These are phyloP conservation scores for Yamadazyma diospyri DNA, from an alignment of 1,139 yeast species.

Conservation along the genomic window DNA sequence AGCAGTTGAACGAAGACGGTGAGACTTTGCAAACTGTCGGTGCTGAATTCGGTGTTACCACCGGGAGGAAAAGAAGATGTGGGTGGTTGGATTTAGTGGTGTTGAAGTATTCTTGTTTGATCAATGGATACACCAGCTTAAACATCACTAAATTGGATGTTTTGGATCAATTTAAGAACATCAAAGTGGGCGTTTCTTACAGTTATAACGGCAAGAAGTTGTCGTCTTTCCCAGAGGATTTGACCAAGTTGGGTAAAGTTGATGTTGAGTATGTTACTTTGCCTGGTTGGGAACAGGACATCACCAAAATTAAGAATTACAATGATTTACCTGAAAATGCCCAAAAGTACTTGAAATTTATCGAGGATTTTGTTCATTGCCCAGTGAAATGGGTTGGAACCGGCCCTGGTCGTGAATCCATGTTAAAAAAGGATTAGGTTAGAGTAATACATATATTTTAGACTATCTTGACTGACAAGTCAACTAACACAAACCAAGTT, in stretches of 20 bases:
- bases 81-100: slow-evolving; percentile 99
- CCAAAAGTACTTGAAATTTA: slow-evolving; percentile 72
- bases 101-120: slow-evolving; percentile 80
- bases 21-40: slow-evolving; percentile 87
- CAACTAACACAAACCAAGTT: too few species aligned
- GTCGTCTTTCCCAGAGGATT: slow-evolving; percentile 88
- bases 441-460: background rate
- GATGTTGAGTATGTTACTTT: slow-evolving; percentile 87
- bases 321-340: slow-evolving; percentile 87
- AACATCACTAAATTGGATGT: slow-evolving; percentile 96
- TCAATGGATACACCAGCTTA: slow-evolving; percentile 91
- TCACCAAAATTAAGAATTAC: slow-evolving; percentile 65
- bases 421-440: slow-evolving; percentile 47
- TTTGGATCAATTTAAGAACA: slow-evolving; percentile 82
- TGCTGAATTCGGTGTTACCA: slow-evolving; percentile 96
- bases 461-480: too few species aligned
- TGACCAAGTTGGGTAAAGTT: slow-evolving; percentile 73
- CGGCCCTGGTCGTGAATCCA: slow-evolving; percentile 92
- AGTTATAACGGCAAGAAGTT: slow-evolving; percentile 70
- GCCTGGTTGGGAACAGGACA: slow-evolving; percentile 93
- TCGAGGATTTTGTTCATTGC: slow-evolving; percentile 78
- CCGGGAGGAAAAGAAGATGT: slow-evolving; percentile 99
- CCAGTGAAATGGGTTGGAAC: slow-evolving; percentile 98
- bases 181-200: slow-evolving; percentile 83
- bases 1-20: slow-evolving; percentile 85